These are phyloP conservation scores for Yarrowia alimentaria DNA, from an alignment of 805 yeast species.

Conservation along the genomic window DNA sequence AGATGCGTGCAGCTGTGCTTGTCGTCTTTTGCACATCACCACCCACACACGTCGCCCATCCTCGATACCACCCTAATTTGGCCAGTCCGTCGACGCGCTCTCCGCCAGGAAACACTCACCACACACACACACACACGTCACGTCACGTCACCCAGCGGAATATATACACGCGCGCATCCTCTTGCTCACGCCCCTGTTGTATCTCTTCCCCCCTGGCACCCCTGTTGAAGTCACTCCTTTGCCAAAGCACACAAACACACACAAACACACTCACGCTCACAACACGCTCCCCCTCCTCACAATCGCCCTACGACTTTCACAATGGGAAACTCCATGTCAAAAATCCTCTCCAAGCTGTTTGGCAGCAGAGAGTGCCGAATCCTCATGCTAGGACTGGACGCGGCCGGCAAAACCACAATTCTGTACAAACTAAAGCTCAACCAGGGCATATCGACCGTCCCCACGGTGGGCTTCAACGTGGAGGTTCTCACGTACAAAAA, in stretches of 20 bases:
- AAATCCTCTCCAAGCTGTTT: conserved; percentile 45
- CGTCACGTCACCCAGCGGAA: too few relatives aligned
- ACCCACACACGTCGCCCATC: too few relatives aligned
- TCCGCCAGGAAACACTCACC: too few relatives aligned
- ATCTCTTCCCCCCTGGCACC: too few relatives aligned
- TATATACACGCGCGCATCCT: too few relatives aligned
- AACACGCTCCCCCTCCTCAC: background rate
- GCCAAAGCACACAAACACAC: background rate
- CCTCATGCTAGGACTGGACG: conserved; percentile 87
- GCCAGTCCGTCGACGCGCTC: too few relatives aligned
- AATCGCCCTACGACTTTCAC: background rate
- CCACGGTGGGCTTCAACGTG: conserved; percentile 92
- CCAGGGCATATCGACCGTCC: conserved; percentile 72
- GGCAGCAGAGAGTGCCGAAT: conserved; percentile 61
- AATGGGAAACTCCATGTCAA: conserved; percentile 38
- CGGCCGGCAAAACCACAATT: conserved; percentile 90
- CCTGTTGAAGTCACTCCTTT: too few relatives aligned
- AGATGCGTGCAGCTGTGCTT: too few relatives aligned
- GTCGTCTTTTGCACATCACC: too few relatives aligned
- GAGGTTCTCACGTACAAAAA: conserved; percentile 81
- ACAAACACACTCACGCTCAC: conserved; percentile 2
- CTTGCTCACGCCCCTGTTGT: too few relatives aligned
- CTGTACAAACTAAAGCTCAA: conserved; percentile 79
- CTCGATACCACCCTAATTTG: too few relatives aligned
- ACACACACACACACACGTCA: too few relatives aligned